Base-by-base conservation (phyloP, 371 early-diverging fungal genomes). In the Circinella umbellata region DNA sequence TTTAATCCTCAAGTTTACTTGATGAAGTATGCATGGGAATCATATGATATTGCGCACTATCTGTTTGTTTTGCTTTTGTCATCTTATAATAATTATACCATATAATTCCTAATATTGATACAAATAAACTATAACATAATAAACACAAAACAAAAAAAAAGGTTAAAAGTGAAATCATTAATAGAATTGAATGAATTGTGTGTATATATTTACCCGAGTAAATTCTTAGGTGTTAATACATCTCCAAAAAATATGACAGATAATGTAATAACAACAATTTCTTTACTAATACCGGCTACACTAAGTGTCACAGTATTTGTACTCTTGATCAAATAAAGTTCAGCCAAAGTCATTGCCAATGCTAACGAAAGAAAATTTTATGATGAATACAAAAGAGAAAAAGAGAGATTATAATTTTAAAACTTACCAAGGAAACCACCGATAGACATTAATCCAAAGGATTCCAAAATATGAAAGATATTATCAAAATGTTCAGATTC, bases 231-330 rank as follows among this genome's bases (percentile, higher is more conserved):
- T 14, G 88, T 88, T 60, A 88, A 65, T 4, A 76, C 78, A 66
- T 88, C 88, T 14, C 86, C 88, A 74, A 86, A 88, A 35, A 88
- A 83, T 17, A 88, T 27, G 35, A 86, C 86, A n/a, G 87, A 86
- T 15, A 86, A 68, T 11, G 80, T 72, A 57, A 88, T 88, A 34
- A 88, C 75, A 1, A 88, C 78, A 59, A 86, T 81, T 62, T 88
- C 91, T 71, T 96, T 96, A 67, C 90, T 85, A 66, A 96, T 94
- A 4, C 97, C 97, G 4, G 94, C 94, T 4, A 97, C 91, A 34
- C 94, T 93, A 49, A 97, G 77, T 0, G 96, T 95, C 4, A 97
- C 88, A 0, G 93, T 94, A 13, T 91, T 91, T 2, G 96, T 96
- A 46, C 81, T 86, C 66, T 91, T 85, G 63, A 97, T 95, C 53